Evolutionary conservation across 352 stramenopile genomes (phyloP), one percentile per base, ranked within the genome.

Genomic region (Phytophthora citrophthora): DNA sequence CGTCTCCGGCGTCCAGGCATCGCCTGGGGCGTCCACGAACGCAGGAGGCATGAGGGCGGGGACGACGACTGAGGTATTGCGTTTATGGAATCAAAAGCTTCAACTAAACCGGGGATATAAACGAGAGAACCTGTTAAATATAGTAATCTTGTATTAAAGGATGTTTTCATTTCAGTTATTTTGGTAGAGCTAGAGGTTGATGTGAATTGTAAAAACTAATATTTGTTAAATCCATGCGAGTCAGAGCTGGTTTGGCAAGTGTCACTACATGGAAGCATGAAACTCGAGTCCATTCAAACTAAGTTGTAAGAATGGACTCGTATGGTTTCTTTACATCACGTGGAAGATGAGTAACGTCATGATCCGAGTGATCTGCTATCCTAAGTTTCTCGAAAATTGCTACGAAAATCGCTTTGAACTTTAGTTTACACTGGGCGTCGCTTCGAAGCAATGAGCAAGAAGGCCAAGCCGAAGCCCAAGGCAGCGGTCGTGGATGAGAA

Each of bases 401-500:
- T 29, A 29, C 26, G 6, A 29, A 29, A 29, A 29, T 20, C 18
- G 18, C 18, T 20, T 20, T 20, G 20, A 20, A 29, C 26, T 29
- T 29, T 29, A 29, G 20, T 20, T 20, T 20, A 20, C 27, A 32
- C 27, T 32, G 27, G 8, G 29, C 29, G 29, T 34, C 29, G 29
- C 29, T 34, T 34, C 7, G 29, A 32, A 32, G 29, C 29, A 34
- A 90, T 88, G 79, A 88, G 79, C 71, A 90, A 88, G 73, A 89
- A 85, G 60, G 58, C 70, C 32, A 85, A 86, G 54, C 47, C 69
- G 39, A 87, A 85, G 54, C 70, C 66, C 18, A 90, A 89, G 65
- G 68, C 79, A 3, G 71, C 67, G 0, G 77, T 79, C 15, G 79
- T 76, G 31, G 81, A 90, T 16, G 86, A 92, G 71, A 90, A 87